Evolutionary conservation across 139 green algal species (phyloP).

Genomic region (Closterium sp.): DNA sequence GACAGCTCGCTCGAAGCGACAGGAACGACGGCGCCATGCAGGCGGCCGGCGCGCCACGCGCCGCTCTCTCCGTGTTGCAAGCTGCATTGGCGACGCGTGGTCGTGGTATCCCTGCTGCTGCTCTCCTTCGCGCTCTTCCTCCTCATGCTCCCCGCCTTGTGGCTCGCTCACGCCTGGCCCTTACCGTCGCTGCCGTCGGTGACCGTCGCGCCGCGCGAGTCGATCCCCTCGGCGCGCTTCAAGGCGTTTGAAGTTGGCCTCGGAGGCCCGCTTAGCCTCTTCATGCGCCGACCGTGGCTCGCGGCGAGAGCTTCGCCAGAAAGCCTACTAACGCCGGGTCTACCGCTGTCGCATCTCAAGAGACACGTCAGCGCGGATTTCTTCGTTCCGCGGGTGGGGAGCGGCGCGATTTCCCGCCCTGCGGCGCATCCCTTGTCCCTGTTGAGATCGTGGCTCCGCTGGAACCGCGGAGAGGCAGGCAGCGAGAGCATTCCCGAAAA

Average conservation of each 20-base stretch:
- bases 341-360: background rate
- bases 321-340: background rate
- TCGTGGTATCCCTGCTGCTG: background rate
- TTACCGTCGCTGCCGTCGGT: background rate
- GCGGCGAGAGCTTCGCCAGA: background rate
- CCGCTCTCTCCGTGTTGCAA: background rate
- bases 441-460: background rate
- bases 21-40: background rate
- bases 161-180: background rate
- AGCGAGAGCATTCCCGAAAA: background rate
- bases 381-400: background rate
- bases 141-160: background rate
- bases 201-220: too few relatives aligned
- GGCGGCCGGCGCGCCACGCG: background rate
- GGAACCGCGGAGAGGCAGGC: background rate
- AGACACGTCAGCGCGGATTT: background rate
- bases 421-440: too few relatives aligned
- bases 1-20: background rate
- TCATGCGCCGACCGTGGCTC: background rate
- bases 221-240: background rate
- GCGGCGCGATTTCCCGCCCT: background rate
- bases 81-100: background rate
- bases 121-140: background rate
- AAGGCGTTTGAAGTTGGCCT: background rate
- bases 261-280: background rate